Evolutionary conservation across 306 rosid genomes (phyloP).

Genomic region (Vigna unguiculata): DNA sequence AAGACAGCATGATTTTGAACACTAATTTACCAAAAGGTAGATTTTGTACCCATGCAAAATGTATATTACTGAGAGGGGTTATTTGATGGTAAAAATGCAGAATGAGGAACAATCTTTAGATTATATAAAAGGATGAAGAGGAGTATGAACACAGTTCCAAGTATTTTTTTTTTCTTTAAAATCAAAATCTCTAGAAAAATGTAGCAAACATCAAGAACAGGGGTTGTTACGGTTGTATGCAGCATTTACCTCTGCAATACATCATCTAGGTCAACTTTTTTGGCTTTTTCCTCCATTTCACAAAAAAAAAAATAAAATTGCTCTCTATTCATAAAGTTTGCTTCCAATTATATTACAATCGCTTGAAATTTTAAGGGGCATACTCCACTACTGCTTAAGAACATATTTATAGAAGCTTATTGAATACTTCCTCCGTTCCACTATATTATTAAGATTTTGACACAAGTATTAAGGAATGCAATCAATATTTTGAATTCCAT

Average conservation of each 20-base stretch:
- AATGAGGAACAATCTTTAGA: slow-evolving; percentile 7
- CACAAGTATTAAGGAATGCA: too few species aligned
- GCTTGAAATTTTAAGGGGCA: slow-evolving; percentile 1
- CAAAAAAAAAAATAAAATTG: not conserved
- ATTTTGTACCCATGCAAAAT: not conserved
- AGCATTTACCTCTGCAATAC: slow-evolving; percentile 14
- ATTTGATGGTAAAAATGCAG: slow-evolving; percentile 24
- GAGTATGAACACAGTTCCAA: not conserved
- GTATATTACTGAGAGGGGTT: slow-evolving; percentile 25
- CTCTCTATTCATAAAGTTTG: slow-evolving; percentile 10
- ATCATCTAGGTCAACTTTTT: slow-evolving; percentile 12
- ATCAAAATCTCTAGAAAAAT: slow-evolving; percentile 3
- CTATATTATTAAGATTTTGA: too few species aligned
- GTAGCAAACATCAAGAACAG: slow-evolving; percentile 26
- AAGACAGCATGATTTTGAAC: slow-evolving; percentile 31
- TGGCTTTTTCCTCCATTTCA: slow-evolving; percentile 12
- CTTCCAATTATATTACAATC: slow-evolving; percentile 29
- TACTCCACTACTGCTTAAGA: slow-evolving; percentile 14
- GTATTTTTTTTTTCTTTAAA: too few species aligned
- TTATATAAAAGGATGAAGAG: slow-evolving; percentile 34
- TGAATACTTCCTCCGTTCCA: too few species aligned
- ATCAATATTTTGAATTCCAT: too few species aligned
- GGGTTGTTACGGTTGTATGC: slow-evolving; percentile 3
- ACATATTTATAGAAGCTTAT: slow-evolving; percentile 7
- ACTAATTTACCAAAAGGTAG: slow-evolving; percentile 25